phyloP scores from a whole-genome alignment of 306 rosid genomes.

The Hylodesmum podocarpum region DNA sequence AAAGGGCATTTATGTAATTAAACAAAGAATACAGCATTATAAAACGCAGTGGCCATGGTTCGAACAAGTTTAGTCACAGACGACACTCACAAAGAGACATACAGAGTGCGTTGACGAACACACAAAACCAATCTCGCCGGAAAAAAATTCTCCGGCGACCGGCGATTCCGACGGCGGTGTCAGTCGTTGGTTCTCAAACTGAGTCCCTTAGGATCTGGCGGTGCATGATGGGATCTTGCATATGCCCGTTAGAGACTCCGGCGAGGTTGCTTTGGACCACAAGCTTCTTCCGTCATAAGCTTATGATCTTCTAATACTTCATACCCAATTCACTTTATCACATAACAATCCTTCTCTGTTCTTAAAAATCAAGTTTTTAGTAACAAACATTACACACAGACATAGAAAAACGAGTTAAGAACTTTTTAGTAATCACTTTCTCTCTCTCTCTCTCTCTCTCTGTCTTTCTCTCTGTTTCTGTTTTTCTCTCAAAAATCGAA shows the following conservation, averaged over 20 bases:
- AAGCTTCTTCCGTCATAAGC: conserved; percentile 98
- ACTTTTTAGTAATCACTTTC: too few relatives aligned
- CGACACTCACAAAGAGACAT: conserved; percentile 31
- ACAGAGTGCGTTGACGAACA: not conserved
- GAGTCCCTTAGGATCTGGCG: conserved; percentile 32
- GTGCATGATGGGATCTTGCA: conserved; percentile 92
- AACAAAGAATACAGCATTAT: not conserved
- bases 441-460: conserved; percentile 13
- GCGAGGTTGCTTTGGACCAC: conserved; percentile 98
- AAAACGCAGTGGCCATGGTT: conserved; percentile 27
- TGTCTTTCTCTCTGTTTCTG: conserved; percentile 7
- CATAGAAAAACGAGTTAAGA: too few relatives aligned
- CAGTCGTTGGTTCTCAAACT: conserved; percentile 11
- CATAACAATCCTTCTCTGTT: not conserved
- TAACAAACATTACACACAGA: too few relatives aligned
- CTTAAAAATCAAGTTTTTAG: not conserved
- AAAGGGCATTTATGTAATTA: conserved; percentile 46
- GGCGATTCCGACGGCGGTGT: not conserved
- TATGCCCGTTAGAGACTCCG: conserved; percentile 80
- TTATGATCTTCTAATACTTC: conserved; percentile 81
- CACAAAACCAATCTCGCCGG: conserved; percentile 29
- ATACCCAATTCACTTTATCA: not conserved
- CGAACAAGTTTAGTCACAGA: conserved; percentile 60
- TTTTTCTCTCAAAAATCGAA: too few relatives aligned
- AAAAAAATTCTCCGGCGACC: conserved; percentile 30